Base-by-base conservation (phyloP, 331 rosid genomes). In the Rhamnella rubrinervis region DNA sequence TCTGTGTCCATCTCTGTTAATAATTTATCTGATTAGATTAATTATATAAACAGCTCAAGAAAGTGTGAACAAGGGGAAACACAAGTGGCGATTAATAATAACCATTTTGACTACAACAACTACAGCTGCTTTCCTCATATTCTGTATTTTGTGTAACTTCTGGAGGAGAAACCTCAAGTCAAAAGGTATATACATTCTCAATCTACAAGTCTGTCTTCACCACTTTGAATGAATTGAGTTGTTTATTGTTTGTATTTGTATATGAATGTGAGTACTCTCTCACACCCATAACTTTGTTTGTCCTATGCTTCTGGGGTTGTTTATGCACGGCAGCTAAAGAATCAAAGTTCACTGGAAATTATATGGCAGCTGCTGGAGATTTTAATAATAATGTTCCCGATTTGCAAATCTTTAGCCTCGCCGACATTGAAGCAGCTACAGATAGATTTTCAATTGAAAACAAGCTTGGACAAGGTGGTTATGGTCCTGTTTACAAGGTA, bases 401-500 rank as follows among this genome's bases (percentile, higher is more conserved):
- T 73, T 38, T 81, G 39, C 74, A 49, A 59, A 74, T 70, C 8
- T 85, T 73, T 25, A 31, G 69, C 46, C 60, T 59, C 28, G 55
- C 56, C 19, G 76, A 70, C 28, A 70, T 76, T 53, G 78, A 72
- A 5, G 63, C 8, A 2, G 86, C 86, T 31, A 84, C 84, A 6
- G 8, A 70, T 14, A 8, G 37, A 9, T 76, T 78, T 67, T 79
- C 86, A 13, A 18, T 66, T 25, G 58, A 72, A 74, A 84, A 81
- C 49, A 78, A 81, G 66, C 82, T 84, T 21, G 80, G 83, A 28
- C 31, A 84, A 59, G 88, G 88, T 47, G 88, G 88, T 10, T 77
- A 67, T 77, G 85, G 88, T 17, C 82, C 78, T 2, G 80, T 81
- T 61, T 75, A 65, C 57, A 81, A 81, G 86, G 85, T 78, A 52